Evolutionary conservation across 2,329 filamentous ascomycete genomes (phyloP), one percentile per base, ranked within the genome.

Genomic region (Verticillium nonalfalfae): DNA sequence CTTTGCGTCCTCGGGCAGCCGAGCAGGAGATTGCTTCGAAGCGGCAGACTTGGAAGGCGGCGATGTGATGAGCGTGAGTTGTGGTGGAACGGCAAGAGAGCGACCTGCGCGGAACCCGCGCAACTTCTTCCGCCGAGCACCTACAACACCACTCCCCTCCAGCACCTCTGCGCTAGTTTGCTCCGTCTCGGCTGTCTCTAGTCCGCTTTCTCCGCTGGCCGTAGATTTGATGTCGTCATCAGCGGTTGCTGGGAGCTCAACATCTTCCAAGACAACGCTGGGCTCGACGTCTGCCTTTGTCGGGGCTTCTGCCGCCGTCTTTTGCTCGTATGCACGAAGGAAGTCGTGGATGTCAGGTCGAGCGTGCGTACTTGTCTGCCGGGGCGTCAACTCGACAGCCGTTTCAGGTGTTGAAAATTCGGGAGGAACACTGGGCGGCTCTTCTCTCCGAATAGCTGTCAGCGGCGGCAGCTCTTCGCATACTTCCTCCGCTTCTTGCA

Each of bases 41-140:
- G 61, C 50, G n/a, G 58, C 68, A 45, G 66, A 57, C 60, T 69
- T 70, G 10, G 77, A 76, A 26, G 78, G 75, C 18, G 78, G 70
- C 50, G 78, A 77, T 9, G 76, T 74, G 45, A 77, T 68, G 4
- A 70, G 59, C 38, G 67, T 72, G 40, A 73, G 50, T 40, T 72
- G 70, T 4, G 71, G 66, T 7, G 71, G 71, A 35, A 69, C 63
- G 26, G 68, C 71, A n/a, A 67, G 66, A 11, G 70, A 69, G 57
- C 73, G 67, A 7, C 67, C 60, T 14, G 66, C 63, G 4, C 68
- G 66, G 60, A 75, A 74, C 5, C 70, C 69, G 4, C 70, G 65
- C 34, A 66, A 58, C 18, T 72, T 71, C n/a, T 71, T 67, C 31
- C 70, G 69, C 61, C 73, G 74, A 59, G 69, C 67, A n/a, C 68